Evolutionary conservation across 2,329 filamentous ascomycete species (phyloP), one percentile per base, ranked within the genome.

Genomic region (Beauveria medogensis): DNA sequence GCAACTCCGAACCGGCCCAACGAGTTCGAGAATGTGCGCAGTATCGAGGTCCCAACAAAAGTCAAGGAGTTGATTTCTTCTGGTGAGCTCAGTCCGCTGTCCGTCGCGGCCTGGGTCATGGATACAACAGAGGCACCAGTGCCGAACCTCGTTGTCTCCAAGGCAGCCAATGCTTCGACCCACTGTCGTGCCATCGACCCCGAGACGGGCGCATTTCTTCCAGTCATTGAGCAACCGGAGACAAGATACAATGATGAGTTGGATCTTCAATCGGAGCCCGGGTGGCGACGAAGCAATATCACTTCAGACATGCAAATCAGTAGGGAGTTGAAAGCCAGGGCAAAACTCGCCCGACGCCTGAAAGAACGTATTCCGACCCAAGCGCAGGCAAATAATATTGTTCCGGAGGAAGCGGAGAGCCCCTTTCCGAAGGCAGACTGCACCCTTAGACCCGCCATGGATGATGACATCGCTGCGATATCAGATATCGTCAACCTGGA

Each of bases 401-500:
- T 64, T 6, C 46, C 59, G 7, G 48, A 57, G 12, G 34, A 56
- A 18, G 57, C 65, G 24, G 64, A 67, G 26, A 60, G 63, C 10
- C 22, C 52, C 9, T 72, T 67, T 66, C 71, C 70, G 14, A 67
- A 62, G 60, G 63, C 70, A 51, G 9, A 68, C 3, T 79, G 75
- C 48, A 69, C 74, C 47, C 62, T 83, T 22, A 77, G 80, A 0
- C 80, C 79, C 0, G 79, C 72, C 1, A 63, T 51, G 1, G 55
- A 64, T 0, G 30, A 57, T 0, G 80, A 83, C 57, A 72, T 80
- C 52, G 57, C 61, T 0, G 68, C 64, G 0, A 75, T 82, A n/a
- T 68, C 70, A 0, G 61, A 64, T 0, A 78, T 82, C 5, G 77
- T 82, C 66, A 81, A 82, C 47, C 51, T 67, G 3, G 80, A 82